Conservation (phyloP, 1,284 basidiomycete species). For the Coniferiporia sulphurascens region DNA sequence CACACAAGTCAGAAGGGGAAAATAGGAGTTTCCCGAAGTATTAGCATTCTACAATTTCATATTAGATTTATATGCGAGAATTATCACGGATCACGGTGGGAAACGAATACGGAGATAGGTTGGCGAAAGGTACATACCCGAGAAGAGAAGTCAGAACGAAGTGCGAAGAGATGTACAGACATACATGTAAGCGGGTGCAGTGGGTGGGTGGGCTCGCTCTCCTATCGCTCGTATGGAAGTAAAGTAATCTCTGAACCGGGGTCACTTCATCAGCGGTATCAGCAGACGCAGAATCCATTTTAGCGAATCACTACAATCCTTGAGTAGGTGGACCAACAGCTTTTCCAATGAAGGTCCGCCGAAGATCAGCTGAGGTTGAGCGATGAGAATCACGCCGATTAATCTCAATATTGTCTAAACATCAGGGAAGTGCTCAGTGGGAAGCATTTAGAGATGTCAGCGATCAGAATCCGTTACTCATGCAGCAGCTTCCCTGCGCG, state of each 20-base stretch:
- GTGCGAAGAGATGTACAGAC: slow-evolving; percentile 60
- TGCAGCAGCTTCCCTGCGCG: slow-evolving; percentile 53
- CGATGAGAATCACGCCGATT: slow-evolving; percentile 58
- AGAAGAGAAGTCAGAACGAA: slow-evolving; percentile 51
- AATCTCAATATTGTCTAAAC: slow-evolving; percentile 43
- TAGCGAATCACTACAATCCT: neutral
- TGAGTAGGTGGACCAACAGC: neutral
- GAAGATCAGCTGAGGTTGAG: slow-evolving; percentile 46
- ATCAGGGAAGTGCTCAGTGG: neutral
- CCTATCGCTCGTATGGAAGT: slow-evolving; percentile 68
- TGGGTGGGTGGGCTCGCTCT: slow-evolving; percentile 60
- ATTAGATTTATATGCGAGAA: neutral
- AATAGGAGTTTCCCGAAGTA: slow-evolving; percentile 21
- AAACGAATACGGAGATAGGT: neutral
- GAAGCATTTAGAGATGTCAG: slow-evolving; percentile 22
- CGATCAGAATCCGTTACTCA: slow-evolving; percentile 42
- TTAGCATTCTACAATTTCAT: slow-evolving; percentile 17
- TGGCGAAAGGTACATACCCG: slow-evolving; percentile 32
- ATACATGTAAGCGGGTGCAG: slow-evolving; percentile 67
- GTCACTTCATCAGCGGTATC: slow-evolving; percentile 29
- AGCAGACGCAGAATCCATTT: neutral
- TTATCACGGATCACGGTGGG: slow-evolving; percentile 2
- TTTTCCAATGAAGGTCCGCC: slow-evolving; percentile 22
- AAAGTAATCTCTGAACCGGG: slow-evolving; percentile 38
- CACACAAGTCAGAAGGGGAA: slow-evolving; percentile 30